These are phyloP conservation scores for Camelina sativa DNA, from an alignment of 345 rosid species.

Conservation along the genomic window DNA sequence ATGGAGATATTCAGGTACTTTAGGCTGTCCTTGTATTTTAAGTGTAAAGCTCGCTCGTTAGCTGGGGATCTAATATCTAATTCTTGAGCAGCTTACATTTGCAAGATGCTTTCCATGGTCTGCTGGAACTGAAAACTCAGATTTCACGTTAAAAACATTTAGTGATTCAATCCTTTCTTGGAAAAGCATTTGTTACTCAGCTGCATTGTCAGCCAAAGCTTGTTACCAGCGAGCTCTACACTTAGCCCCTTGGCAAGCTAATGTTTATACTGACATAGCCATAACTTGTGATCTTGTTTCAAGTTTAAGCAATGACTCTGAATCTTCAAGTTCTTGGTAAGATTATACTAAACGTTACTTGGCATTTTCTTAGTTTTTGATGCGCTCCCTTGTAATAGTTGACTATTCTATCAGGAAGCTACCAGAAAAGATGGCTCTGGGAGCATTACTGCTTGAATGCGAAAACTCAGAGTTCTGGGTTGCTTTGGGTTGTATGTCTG, in stretches of 20 bases:
- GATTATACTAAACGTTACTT: conserved; percentile 33
- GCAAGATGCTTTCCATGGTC: conserved; percentile 87
- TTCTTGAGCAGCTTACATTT: conserved; percentile 62
- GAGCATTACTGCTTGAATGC: conserved; percentile 84
- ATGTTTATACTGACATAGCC: conserved; percentile 77
- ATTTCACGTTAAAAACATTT: conserved; percentile 51
- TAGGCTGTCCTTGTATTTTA: conserved; percentile 8
- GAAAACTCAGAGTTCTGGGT: conserved; percentile 85
- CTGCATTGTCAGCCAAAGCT: conserved; percentile 68
- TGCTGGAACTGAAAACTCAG: conserved; percentile 45
- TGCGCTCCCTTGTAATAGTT: conserved; percentile 34
- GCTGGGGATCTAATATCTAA: conserved; percentile 29
- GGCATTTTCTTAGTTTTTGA: conserved; percentile 34
- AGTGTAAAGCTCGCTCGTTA: not conserved
- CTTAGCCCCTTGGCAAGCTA: conserved; percentile 94
- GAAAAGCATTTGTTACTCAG: conserved; percentile 64
- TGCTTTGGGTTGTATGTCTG: conserved; percentile 80
- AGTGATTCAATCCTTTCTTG: conserved; percentile 64
- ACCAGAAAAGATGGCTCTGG: conserved; percentile 88
- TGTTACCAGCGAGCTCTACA: conserved; percentile 81
- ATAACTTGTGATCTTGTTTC: conserved; percentile 69
- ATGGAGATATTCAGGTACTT: conserved; percentile 83
- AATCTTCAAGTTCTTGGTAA: conserved; percentile 62
- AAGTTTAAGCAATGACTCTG: conserved; percentile 48
- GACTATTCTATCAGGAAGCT: conserved; percentile 73